Percentiles rank a stretch among this genome's conserved stretches.
Conservation (phyloP, 352 stramenopile genomes). For the Phytophthora agathidicida region DNA sequence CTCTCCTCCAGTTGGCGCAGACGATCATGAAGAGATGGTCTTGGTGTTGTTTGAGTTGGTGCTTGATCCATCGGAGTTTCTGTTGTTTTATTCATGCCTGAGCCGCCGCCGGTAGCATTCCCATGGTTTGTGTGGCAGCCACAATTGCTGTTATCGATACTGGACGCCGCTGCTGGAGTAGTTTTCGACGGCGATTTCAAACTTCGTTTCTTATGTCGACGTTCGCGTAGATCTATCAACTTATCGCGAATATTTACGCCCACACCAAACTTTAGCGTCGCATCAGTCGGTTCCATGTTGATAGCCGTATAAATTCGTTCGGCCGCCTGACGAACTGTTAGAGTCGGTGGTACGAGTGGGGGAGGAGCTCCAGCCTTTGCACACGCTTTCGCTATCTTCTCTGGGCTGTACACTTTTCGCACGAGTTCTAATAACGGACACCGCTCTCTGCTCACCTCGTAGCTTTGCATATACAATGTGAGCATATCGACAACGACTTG, state of each 20-base stretch:
- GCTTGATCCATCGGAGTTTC: background rate
- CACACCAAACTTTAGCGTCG: slow-evolving; percentile 36
- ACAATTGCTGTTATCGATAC: background rate
- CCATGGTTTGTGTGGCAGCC: too few relatives aligned
- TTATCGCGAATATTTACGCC: slow-evolving; percentile 25
- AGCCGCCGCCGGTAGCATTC: too few relatives aligned
- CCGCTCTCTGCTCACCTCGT: slow-evolving; percentile 16
- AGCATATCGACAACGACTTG: slow-evolving; percentile 41
- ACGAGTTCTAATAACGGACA: slow-evolving; percentile 38
- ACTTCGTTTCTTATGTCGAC: slow-evolving; percentile 1
- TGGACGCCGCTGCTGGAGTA: background rate
- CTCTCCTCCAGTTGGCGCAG: slow-evolving; percentile 29
- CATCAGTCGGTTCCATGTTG: slow-evolving; percentile 28
- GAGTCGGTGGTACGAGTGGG: background rate
- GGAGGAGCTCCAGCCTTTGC: slow-evolving; percentile 2
- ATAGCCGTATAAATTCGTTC: slow-evolving; percentile 36
- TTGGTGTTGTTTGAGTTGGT: background rate
- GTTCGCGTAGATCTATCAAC: slow-evolving; percentile 31
- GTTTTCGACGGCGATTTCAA: background rate
- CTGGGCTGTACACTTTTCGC: slow-evolving; percentile 27
- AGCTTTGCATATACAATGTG: slow-evolving; percentile 38
- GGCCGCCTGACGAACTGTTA: slow-evolving; percentile 25
- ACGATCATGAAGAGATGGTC: slow-evolving; percentile 8
- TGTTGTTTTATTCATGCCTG: background rate
- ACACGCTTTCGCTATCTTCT: slow-evolving; percentile 25